phyloP scores from a whole-genome alignment of 495 filamentous ascomycete species.

The Neurospora sublineolata region DNA sequence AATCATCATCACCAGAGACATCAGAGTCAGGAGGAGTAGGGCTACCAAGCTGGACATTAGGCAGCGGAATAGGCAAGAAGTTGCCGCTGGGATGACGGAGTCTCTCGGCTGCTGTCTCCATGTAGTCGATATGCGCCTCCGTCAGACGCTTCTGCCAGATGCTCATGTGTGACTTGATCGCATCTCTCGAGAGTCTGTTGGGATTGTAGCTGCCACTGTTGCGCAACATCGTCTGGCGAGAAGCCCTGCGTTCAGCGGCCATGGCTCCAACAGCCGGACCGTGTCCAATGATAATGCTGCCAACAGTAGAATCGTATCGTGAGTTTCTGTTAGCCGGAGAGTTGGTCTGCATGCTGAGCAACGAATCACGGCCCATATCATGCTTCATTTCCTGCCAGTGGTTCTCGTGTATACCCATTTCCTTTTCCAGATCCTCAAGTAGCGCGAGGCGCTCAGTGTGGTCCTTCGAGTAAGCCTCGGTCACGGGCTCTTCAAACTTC shows the following conservation, averaged over 20 bases:
- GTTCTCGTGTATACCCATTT: constrained; percentile 40
- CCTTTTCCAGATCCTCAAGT: constrained; percentile 40
- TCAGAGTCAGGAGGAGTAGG: constrained; percentile 40
- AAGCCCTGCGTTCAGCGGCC: constrained; percentile 24
- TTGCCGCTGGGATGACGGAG: constrained; percentile 26
- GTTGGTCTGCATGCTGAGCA: constrained; percentile 30
- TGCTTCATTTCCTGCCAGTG: constrained; percentile 40
- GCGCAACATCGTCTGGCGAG: constrained; percentile 19
- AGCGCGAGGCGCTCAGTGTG: constrained; percentile 28
- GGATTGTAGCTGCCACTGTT: constrained; percentile 17
- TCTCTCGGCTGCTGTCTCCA: constrained; percentile 28
- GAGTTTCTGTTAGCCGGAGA: constrained; percentile 17
- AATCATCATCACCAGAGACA: constrained; percentile 20
- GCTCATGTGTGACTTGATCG: constrained; percentile 9
- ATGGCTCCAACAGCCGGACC: constrained; percentile 16
- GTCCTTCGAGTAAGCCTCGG: constrained; percentile 17
- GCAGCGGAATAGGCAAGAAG: constrained; percentile 28
- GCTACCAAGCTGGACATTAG: constrained; percentile 30
- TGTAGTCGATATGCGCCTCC: constrained; percentile 34
- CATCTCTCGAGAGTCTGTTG: constrained; percentile 5
- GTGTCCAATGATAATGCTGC: constrained; percentile 2
- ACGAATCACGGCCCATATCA: constrained; percentile 36
- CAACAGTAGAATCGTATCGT: constrained; percentile 14
- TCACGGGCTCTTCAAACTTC: constrained; percentile 27
- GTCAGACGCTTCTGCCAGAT: constrained; percentile 24